A percentile compares a stretch with the other conserved stretches of the same genome.
These are phyloP conservation scores for Leccinum aurantiacum DNA, from an alignment of 768 basidiomycete species.

Conservation along the genomic window DNA sequence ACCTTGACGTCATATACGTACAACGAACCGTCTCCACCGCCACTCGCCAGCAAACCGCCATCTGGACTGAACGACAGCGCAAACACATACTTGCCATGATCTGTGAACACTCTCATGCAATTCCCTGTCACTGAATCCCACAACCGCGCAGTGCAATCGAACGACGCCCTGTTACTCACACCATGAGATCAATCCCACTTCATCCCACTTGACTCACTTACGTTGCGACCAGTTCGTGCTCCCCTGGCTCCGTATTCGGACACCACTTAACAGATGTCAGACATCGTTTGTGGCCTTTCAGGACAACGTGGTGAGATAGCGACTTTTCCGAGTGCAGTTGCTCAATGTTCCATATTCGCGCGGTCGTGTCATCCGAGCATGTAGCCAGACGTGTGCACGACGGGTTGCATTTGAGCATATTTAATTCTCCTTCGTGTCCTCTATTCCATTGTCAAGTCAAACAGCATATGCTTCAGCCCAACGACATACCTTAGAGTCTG, in stretches of 20 bases:
- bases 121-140: slow-evolving; percentile 82
- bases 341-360: slow-evolving; percentile 72
- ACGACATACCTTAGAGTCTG: slow-evolving; percentile 59
- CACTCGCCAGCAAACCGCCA: slow-evolving; percentile 71
- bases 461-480: neutral
- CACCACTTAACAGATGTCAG: slow-evolving; percentile 74
- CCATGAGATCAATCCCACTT: slow-evolving; percentile 2
- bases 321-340: slow-evolving; percentile 37
- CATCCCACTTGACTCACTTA: slow-evolving; percentile 36
- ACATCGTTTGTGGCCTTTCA: slow-evolving; percentile 65
- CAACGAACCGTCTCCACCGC: slow-evolving; percentile 76
- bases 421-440: slow-evolving; percentile 76
- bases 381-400: slow-evolving; percentile 69
- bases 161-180: slow-evolving; percentile 57
- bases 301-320: slow-evolving; percentile 30
- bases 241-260: slow-evolving; percentile 45
- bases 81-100: slow-evolving; percentile 73
- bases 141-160: slow-evolving; percentile 75
- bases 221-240: slow-evolving; percentile 71
- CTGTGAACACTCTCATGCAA: slow-evolving; percentile 68
- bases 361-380: slow-evolving; percentile 79
- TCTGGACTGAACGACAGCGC: slow-evolving; percentile 74
- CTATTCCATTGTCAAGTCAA: slow-evolving; percentile 35
- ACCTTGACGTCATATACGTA: slow-evolving; percentile 72
- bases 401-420: slow-evolving; percentile 70